These are phyloP conservation scores for Coriaria nepalensis DNA, from an alignment of 306 rosid genomes.

Conservation along the genomic window DNA sequence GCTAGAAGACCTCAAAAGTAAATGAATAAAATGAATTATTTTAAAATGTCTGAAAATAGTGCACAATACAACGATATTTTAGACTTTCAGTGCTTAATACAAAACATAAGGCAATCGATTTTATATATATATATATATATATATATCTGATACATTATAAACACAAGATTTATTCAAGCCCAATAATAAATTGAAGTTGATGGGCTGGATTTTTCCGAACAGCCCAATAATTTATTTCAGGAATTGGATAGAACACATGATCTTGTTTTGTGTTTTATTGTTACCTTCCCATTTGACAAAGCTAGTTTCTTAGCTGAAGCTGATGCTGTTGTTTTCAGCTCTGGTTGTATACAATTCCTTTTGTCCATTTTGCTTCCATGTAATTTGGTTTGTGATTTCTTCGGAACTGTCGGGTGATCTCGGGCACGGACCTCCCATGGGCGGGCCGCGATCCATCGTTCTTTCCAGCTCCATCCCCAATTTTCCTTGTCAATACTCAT, in stretches of 20 bases:
- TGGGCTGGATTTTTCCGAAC: conserved; percentile 1
- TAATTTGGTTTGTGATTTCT: conserved; percentile 27
- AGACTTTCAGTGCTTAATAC: no score
- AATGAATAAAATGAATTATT: no score
- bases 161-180: conserved; percentile 6
- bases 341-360: conserved; percentile 14
- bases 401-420: conserved; percentile 26
- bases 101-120: no score
- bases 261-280: conserved; percentile 31
- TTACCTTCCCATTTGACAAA: conserved; percentile 30
- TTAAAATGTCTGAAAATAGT: no score
- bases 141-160: not conserved
- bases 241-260: conserved; percentile 14
- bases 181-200: conserved; percentile 1
- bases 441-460: conserved; percentile 81
- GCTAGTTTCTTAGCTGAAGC: conserved; percentile 12
- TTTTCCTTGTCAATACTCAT: conserved; percentile 43
- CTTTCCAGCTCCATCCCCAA: conserved; percentile 91
- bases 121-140: no score
- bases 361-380: conserved; percentile 19
- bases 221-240: conserved; percentile 13
- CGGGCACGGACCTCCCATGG: conserved; percentile 62
- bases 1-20: no score
- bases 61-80: no score
- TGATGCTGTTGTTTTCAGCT: conserved; percentile 13